Conservation (phyloP, 2,329 filamentous ascomycete species). For the Beauveria medogensis region DNA sequence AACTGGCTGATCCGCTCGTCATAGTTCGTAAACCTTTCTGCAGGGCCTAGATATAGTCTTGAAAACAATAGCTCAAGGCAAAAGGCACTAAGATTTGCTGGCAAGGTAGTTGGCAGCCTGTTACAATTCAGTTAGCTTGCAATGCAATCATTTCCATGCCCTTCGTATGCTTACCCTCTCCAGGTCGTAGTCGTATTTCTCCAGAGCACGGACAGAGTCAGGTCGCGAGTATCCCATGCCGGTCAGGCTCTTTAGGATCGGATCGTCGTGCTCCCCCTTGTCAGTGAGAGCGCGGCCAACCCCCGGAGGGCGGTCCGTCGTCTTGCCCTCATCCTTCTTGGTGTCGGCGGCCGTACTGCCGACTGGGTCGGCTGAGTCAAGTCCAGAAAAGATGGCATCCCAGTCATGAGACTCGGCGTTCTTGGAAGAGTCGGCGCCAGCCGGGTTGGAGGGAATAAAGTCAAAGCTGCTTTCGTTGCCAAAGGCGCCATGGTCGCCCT, state of each 20-base stretch:
- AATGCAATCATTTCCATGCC: conserved; percentile 18
- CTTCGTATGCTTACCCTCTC: conserved; percentile 58
- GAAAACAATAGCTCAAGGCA: not conserved
- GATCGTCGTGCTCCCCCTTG: conserved; percentile 78
- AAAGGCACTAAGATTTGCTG: conserved; percentile 38
- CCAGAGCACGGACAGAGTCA: conserved; percentile 70
- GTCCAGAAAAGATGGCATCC: conserved; percentile 85
- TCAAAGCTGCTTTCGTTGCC: conserved; percentile 51
- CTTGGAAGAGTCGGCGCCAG: conserved; percentile 24
- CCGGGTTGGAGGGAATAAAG: conserved; percentile 38
- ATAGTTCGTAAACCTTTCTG: not conserved
- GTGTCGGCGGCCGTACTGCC: conserved; percentile 21
- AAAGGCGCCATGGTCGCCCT: conserved; percentile 46
- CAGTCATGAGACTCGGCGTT: conserved; percentile 64
- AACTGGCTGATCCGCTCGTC: not conserved
- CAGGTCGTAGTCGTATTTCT: conserved; percentile 94
- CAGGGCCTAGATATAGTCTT: not conserved
- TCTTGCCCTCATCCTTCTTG: not conserved
- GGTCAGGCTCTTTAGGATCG: conserved; percentile 81
- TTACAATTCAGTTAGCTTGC: not conserved
- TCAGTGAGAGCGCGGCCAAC: conserved; percentile 61
- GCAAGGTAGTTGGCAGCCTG: conserved; percentile 49
- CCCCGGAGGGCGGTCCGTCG: conserved; percentile 19
- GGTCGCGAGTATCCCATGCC: conserved; percentile 77
- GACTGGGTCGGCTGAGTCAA: conserved; percentile 48